Conservation (phyloP, 495 filamentous ascomycete species). For the Penicillium atrosanguineum region DNA sequence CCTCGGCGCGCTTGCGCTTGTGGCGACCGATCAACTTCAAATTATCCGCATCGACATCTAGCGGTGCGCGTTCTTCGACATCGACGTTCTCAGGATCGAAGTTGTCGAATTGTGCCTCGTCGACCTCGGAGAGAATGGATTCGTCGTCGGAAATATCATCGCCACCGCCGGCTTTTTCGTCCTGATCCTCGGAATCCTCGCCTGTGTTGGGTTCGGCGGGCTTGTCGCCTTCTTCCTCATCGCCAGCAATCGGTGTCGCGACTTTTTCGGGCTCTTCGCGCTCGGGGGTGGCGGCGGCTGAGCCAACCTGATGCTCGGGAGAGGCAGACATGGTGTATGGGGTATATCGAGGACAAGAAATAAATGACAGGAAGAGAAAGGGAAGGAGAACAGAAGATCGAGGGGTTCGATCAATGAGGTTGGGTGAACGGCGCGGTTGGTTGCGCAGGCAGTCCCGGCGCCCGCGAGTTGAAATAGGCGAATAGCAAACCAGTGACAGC, state of each 20-base stretch:
- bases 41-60: conserved; percentile 86
- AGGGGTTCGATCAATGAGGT: background rate
- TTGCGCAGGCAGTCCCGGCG: conserved; percentile 8
- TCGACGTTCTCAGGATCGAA: conserved; percentile 78
- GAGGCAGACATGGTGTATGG: conserved; percentile 39
- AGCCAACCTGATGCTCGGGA: conserved; percentile 29
- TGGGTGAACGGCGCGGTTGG: conserved; percentile 15
- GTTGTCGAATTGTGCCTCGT: conserved; percentile 89
- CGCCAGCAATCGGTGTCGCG: conserved; percentile 23
- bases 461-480: conserved; percentile 4
- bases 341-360: background rate
- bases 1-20: conserved; percentile 77
- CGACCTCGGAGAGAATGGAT: conserved; percentile 89
- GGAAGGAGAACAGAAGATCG: background rate
- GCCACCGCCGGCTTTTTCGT: conserved; percentile 15
- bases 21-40: conserved; percentile 69
- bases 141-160: conserved; percentile 66
- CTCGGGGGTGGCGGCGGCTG: conserved; percentile 22
- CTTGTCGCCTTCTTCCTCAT: conserved; percentile 23
- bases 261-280: conserved; percentile 24
- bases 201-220: conserved; percentile 15
- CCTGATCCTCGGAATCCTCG: conserved; percentile 9
- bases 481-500: background rate
- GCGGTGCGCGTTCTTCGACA: conserved; percentile 70
- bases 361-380: background rate